A percentile compares a stretch with the other conserved stretches of the same genome.
Conservation (phyloP, 495 filamentous ascomycete genomes). For the Chaetomium fimeti region DNA sequence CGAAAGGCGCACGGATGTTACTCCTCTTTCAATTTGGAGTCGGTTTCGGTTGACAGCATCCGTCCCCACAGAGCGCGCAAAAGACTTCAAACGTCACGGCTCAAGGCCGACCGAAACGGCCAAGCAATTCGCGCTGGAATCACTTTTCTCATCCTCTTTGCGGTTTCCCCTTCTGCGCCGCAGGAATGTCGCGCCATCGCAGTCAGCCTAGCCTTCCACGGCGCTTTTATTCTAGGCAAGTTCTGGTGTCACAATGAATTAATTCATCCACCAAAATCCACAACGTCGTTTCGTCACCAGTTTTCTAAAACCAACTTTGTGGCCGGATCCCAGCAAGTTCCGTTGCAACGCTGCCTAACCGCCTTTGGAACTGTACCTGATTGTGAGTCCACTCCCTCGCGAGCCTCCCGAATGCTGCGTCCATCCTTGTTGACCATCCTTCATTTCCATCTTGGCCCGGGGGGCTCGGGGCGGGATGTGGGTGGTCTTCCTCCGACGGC, state of each 20-base stretch:
- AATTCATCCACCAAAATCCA: not conserved
- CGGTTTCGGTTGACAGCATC: not conserved
- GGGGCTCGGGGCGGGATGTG: not conserved
- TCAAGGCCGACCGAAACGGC: no score
- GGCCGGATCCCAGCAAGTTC: not conserved
- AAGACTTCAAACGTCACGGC: no score
- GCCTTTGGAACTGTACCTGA: not conserved
- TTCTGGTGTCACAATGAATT: not conserved
- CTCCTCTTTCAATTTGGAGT: not conserved
- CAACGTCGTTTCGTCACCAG: not conserved
- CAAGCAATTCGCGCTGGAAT: no score
- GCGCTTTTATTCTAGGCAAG: not conserved
- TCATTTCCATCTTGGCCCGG: conserved; percentile 12
- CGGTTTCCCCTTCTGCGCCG: not conserved
- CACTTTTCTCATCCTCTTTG: no score
- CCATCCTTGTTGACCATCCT: conserved; percentile 5
- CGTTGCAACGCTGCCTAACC: not conserved
- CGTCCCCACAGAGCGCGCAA: no score
- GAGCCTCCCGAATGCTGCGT: not conserved
- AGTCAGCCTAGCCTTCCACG: not conserved
- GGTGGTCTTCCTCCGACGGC: conserved; percentile 14
- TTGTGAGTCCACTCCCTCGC: conserved; percentile 2
- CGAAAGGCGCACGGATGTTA: not conserved
- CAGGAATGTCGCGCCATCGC: not conserved
- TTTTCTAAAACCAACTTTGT: not conserved